A percentile compares a stretch with the other conserved stretches of the same genome.
These are phyloP conservation scores for Trichoderma orchidacearum DNA, from an alignment of 495 filamentous ascomycete species.

Conservation along the genomic window DNA sequence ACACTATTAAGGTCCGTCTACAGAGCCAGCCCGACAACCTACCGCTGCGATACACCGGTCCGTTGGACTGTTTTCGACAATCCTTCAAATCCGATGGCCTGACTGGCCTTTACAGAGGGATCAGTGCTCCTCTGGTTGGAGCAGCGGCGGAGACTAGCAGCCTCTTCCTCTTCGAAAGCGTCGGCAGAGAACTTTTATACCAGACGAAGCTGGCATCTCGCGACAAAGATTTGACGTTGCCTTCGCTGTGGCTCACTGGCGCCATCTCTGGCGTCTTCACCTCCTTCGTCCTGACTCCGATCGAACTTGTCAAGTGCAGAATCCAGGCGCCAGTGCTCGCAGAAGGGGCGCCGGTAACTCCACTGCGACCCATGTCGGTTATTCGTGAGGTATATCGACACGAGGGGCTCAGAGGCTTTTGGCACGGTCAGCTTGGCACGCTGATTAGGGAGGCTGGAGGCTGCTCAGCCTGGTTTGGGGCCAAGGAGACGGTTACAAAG, in stretches of 20 bases:
- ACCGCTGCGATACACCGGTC: constrained; percentile 72
- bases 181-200: constrained; percentile 44
- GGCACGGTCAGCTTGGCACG: constrained; percentile 88
- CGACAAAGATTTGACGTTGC: constrained; percentile 47
- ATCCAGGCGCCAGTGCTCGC: constrained; percentile 61
- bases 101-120: constrained; percentile 80
- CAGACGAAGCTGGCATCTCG: constrained; percentile 37
- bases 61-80: constrained; percentile 86
- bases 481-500: constrained; percentile 66
- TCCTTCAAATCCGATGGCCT: constrained; percentile 62
- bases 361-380: constrained; percentile 32
- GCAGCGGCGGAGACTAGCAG: constrained; percentile 90
- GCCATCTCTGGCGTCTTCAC: constrained; percentile 83
- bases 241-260: constrained; percentile 60
- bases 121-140: constrained; percentile 79
- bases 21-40: constrained; percentile 74
- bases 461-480: constrained; percentile 88
- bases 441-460: constrained; percentile 90
- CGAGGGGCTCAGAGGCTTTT: constrained; percentile 76
- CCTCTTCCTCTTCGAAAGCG: constrained; percentile 81
- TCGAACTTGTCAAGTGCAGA: constrained; percentile 97
- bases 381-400: constrained; percentile 66
- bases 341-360: constrained; percentile 11
- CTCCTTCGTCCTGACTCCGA: constrained; percentile 78
- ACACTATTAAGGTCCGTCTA: constrained; percentile 83